phyloP scores from a whole-genome alignment of 352 stramenopile genomes.

The Nothophytophthora sp. region DNA sequence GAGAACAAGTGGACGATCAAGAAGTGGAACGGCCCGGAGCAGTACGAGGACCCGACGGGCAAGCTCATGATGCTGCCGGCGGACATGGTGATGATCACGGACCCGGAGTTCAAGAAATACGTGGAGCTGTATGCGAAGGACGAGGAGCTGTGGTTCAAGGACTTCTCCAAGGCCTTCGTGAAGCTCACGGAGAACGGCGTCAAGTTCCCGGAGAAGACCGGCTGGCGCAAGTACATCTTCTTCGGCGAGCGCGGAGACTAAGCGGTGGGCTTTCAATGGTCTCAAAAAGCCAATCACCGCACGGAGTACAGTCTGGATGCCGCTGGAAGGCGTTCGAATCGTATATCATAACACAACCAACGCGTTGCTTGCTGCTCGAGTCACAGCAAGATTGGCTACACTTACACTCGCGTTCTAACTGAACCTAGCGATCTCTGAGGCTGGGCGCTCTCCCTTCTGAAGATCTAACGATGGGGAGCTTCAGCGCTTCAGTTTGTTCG shows the following conservation, averaged over 20 bases:
- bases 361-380: no score
- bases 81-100: slow-evolving; percentile 96
- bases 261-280: no score
- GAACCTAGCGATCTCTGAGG: no score
- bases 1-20: slow-evolving; percentile 97
- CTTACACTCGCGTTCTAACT: no score
- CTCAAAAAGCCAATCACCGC: no score
- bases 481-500: no score
- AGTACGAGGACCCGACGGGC: slow-evolving; percentile 94
- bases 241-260: slow-evolving; percentile 59
- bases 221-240: slow-evolving; percentile 65
- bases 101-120: slow-evolving; percentile 95
- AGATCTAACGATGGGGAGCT: no score
- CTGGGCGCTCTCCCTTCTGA: no score
- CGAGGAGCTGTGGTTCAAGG: slow-evolving; percentile 97
- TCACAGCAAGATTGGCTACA: no score
- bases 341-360: no score
- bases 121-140: slow-evolving; percentile 98
- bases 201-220: slow-evolving; percentile 68
- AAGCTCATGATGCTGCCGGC: slow-evolving; percentile 97
- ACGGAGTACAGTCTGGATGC: no score
- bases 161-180: slow-evolving; percentile 96
- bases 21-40: slow-evolving; percentile 93
- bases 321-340: no score
- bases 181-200: slow-evolving; percentile 95